Evolutionary conservation across 306 rosid genomes (phyloP).

Genomic region (Luffa acutangula): DNA sequence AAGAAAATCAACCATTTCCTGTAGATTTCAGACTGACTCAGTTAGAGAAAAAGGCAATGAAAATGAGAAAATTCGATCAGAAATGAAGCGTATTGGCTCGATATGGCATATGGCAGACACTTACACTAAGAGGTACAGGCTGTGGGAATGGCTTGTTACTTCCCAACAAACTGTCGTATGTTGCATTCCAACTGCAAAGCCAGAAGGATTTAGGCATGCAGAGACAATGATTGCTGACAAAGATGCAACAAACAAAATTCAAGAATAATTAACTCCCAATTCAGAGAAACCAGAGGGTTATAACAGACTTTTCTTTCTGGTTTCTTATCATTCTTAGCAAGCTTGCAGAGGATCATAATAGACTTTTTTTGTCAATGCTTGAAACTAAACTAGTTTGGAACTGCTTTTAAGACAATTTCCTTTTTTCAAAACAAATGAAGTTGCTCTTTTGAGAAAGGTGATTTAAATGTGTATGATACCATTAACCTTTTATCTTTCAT

Average conservation of each 20-base stretch:
- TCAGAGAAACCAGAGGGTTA: conserved; percentile 7
- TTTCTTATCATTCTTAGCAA: neutral
- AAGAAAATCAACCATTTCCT: conserved; percentile 99
- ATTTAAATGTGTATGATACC: neutral
- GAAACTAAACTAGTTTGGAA: neutral
- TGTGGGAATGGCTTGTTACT: conserved; percentile 83
- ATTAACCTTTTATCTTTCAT: neutral
- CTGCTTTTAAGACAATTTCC: neutral
- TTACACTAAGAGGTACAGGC: conserved; percentile 71
- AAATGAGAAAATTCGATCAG: neutral
- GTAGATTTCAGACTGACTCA: neutral
- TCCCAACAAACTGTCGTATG: conserved; percentile 73
- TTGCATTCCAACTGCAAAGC: conserved; percentile 89
- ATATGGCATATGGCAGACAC: conserved; percentile 14
- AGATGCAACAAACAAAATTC: conserved; percentile 18
- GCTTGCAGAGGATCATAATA: neutral
- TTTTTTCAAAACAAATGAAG: neutral
- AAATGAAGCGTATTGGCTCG: neutral
- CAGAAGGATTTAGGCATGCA: conserved; percentile 39
- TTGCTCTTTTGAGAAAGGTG: neutral
- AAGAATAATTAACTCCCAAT: conserved; percentile 21
- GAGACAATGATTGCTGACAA: conserved; percentile 52
- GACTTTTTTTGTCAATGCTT: neutral
- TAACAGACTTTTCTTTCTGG: neutral
- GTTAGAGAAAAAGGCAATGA: neutral